Evolutionary conservation across 352 stramenopile species (phyloP).

Genomic region (Pythium brachiatum): DNA sequence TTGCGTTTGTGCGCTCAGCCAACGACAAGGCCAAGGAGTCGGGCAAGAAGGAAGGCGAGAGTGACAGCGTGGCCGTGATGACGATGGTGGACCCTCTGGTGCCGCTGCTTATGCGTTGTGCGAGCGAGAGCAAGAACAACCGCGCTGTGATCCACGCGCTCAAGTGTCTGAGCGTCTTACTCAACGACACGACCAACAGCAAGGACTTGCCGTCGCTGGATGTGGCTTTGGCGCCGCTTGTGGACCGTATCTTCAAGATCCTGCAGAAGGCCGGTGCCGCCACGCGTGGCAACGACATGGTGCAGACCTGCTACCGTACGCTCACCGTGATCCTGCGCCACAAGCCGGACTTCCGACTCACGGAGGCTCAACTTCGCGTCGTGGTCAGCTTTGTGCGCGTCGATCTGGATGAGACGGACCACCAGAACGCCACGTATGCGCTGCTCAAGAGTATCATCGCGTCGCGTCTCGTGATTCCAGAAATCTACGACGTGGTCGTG

Average conservation of each 20-base stretch:
- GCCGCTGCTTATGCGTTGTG: slow-evolving; percentile 88
- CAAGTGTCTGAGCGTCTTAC: slow-evolving; percentile 89
- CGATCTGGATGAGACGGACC: slow-evolving; percentile 91
- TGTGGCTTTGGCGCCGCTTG: slow-evolving; percentile 72
- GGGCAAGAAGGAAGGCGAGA: slow-evolving; percentile 19
- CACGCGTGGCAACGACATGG: slow-evolving; percentile 91
- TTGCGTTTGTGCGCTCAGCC: slow-evolving; percentile 50
- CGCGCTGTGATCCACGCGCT: slow-evolving; percentile 91
- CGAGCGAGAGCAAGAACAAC: slow-evolving; percentile 90
- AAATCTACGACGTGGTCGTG: slow-evolving; percentile 97
- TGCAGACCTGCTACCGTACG: slow-evolving; percentile 94
- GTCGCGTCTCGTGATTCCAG: slow-evolving; percentile 89
- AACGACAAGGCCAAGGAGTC: slow-evolving; percentile 1
- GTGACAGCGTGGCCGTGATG: slow-evolving; percentile 17
- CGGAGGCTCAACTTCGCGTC: slow-evolving; percentile 73
- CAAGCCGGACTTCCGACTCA: slow-evolving; percentile 50
- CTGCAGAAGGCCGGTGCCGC: slow-evolving; percentile 85
- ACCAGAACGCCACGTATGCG: slow-evolving; percentile 94
- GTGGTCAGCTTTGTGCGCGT: slow-evolving; percentile 91
- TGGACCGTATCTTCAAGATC: slow-evolving; percentile 92
- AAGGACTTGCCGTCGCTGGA: slow-evolving; percentile 78
- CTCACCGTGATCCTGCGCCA: slow-evolving; percentile 89
- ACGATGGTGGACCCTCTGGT: slow-evolving; percentile 93
- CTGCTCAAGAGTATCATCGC: slow-evolving; percentile 92
- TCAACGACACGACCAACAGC: slow-evolving; percentile 63